Evolutionary conservation across 2,329 filamentous ascomycete genomes (phyloP), one percentile per base, ranked within the genome.

Genomic region (Arthroderma sp.): DNA sequence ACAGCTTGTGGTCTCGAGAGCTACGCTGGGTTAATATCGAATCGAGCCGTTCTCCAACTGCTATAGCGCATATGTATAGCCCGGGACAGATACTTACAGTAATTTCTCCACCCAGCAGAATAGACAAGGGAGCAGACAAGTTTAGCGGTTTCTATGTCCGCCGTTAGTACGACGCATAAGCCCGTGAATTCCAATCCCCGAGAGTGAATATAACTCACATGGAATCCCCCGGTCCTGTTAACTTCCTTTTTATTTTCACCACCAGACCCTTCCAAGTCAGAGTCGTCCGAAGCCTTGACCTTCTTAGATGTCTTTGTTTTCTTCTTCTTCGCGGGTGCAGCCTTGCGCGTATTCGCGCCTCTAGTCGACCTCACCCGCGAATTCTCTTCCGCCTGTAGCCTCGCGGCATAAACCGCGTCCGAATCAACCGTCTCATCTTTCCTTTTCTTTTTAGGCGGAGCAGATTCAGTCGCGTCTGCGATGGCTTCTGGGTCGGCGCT

Each of bases 1-100:
- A 98, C 91, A 0, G 89, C 89, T 62, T 96, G 87, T 0, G 91
- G 89, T 36, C 91, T 83, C 10, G 91, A 94, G 22, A 98, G 76
- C 80, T 94, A 58, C 40, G 6, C 15, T 27, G n/a, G 27, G 27
- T 43, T 22, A 43, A 34, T 22, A 22, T 22, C 15, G 15, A 22
- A 22, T 22, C 15, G 15, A 22, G 15, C 15, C 15, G 15, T 22
- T 22, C 15, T 22, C 15, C 15, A 22, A 22, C 15, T 31, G 22
- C 4, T 31, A 33, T 28, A 34, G 11, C 9, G 5, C n/a, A 41
- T 7, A 41, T 8, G 15, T 30, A 41, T 10, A 27, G 39, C 6
- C 9, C 27, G 8, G 9, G 10, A 41, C 7, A 37, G 29, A 38
- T 29, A 53, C 61, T 63, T 55, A 72, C 66, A 49, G 59, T 61